Conservation (phyloP, 371 early-diverging fungal species). For the Rhizopus microsporus region DNA sequence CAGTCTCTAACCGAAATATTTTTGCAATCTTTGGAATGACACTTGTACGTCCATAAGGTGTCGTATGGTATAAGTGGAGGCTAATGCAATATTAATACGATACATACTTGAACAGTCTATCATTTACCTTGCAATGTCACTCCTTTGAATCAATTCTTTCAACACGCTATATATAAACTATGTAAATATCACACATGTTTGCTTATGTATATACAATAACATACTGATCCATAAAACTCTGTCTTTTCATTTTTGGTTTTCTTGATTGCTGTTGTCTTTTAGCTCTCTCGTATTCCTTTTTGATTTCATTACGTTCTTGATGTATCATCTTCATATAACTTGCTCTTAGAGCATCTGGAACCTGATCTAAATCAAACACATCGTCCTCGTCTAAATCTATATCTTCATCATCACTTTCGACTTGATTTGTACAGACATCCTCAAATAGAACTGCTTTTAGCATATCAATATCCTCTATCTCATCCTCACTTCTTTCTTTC, state of each 20-base stretch:
- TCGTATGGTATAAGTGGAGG: slow-evolving; percentile 6
- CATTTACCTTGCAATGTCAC: background rate
- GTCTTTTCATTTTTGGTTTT: slow-evolving; percentile 2
- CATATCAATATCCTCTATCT: slow-evolving; percentile 1
- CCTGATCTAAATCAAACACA: background rate
- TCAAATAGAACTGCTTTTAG: background rate
- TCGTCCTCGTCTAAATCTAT: background rate
- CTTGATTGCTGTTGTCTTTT: slow-evolving; percentile 9
- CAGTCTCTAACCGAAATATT: slow-evolving; percentile 17
- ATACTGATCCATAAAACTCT: slow-evolving; percentile 12
- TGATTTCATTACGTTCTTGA: slow-evolving; percentile 4
- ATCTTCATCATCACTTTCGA: slow-evolving; percentile 5
- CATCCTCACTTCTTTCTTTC: background rate
- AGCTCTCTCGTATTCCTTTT: slow-evolving; percentile 1
- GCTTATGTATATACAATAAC: background rate
- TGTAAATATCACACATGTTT: too few species aligned
- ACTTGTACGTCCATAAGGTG: slow-evolving; percentile 15
- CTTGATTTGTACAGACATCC: slow-evolving; percentile 11
- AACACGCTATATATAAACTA: slow-evolving; percentile 7
- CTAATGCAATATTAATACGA: background rate
- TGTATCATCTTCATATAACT: slow-evolving; percentile 4
- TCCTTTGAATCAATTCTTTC: slow-evolving; percentile 11
- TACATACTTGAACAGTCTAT: background rate
- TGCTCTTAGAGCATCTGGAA: slow-evolving; percentile 11
- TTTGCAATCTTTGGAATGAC: slow-evolving; percentile 21